Evolutionary conservation across 345 rosid genomes (phyloP).

Genomic region (Salix arbutifolia): DNA sequence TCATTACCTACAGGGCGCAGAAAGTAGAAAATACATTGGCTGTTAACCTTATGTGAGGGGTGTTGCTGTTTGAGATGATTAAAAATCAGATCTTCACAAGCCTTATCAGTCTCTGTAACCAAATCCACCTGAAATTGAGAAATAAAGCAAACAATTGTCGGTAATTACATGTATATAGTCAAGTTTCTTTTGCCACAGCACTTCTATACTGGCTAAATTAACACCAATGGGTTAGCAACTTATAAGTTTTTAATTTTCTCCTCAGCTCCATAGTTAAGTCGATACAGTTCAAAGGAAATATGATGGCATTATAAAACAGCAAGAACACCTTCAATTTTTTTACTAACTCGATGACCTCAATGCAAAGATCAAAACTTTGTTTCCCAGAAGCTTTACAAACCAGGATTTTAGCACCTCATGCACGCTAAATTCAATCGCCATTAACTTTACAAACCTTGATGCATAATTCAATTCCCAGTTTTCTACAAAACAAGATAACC

Average conservation of each 20-base stretch:
- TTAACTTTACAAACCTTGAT: too few species aligned
- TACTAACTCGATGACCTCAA: not conserved
- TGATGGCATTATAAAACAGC: not conserved
- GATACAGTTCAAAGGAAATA: not conserved
- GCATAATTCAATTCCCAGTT: not conserved
- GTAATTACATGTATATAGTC: not conserved
- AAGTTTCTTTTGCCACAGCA: not conserved
- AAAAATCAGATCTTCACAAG: conserved; percentile 90
- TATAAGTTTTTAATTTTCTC: not conserved
- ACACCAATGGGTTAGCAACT: not conserved
- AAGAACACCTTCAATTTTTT: not conserved
- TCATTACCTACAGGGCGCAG: not conserved
- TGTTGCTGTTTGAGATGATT: conserved; percentile 59
- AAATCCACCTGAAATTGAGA: conserved; percentile 66
- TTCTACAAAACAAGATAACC: not conserved
- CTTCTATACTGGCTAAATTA: not conserved
- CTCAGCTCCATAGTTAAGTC: not conserved
- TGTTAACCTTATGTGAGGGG: conserved; percentile 68
- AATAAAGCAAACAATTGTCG: not conserved
- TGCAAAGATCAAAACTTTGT: not conserved
- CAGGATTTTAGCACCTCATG: not conserved
- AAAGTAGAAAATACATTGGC: not conserved
- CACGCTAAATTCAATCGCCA: not conserved
- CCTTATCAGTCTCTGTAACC: conserved; percentile 96
- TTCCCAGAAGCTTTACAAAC: not conserved